Percentiles rank a stretch among this genome's conserved stretches.
These are phyloP conservation scores for Ilyonectria destructans DNA, from an alignment of 2,329 filamentous ascomycete genomes.

Conservation along the genomic window DNA sequence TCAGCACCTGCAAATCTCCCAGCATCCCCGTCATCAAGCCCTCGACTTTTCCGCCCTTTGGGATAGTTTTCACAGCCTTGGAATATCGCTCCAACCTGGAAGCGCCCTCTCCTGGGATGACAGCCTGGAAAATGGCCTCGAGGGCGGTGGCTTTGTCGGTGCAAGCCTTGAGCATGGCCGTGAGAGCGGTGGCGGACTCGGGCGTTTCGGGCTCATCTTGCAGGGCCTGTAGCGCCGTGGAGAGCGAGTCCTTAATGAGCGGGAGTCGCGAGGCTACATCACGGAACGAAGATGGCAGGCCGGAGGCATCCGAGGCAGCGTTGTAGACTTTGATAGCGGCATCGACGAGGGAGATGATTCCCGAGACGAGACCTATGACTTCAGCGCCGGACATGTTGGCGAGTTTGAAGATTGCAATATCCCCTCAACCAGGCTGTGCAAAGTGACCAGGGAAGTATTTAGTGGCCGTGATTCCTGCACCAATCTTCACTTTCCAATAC, in stretches of 20 bases:
- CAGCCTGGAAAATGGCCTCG: slow-evolving; percentile 35
- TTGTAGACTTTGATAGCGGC: slow-evolving; percentile 46
- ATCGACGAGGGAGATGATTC: slow-evolving; percentile 50
- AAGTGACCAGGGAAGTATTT: neutral
- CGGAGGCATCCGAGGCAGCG: slow-evolving; percentile 40
- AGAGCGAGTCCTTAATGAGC: slow-evolving; percentile 44
- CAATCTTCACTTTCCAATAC: neutral
- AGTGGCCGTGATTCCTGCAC: neutral
- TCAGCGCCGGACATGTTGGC: slow-evolving; percentile 36
- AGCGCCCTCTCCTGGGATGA: slow-evolving; percentile 36
- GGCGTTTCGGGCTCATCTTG: neutral
- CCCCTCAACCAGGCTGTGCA: neutral
- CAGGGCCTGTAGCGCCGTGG: slow-evolving; percentile 13
- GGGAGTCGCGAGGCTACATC: slow-evolving; percentile 45
- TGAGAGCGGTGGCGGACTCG: slow-evolving; percentile 9
- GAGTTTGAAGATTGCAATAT: too few relatives aligned
- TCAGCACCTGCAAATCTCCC: slow-evolving; percentile 47
- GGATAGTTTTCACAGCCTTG: slow-evolving; percentile 39
- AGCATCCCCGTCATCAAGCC: slow-evolving; percentile 49
- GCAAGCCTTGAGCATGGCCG: slow-evolving; percentile 41
- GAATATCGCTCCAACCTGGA: slow-evolving; percentile 38
- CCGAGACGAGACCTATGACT: slow-evolving; percentile 48
- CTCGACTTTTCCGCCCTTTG: slow-evolving; percentile 47
- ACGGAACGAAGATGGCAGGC: slow-evolving; percentile 48
- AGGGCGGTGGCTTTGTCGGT: slow-evolving; percentile 41